A percentile compares a stretch with the other conserved stretches of the same genome.
Conservation (phyloP, 148 eudicot species). For the Rhododendron kiyosumense region DNA sequence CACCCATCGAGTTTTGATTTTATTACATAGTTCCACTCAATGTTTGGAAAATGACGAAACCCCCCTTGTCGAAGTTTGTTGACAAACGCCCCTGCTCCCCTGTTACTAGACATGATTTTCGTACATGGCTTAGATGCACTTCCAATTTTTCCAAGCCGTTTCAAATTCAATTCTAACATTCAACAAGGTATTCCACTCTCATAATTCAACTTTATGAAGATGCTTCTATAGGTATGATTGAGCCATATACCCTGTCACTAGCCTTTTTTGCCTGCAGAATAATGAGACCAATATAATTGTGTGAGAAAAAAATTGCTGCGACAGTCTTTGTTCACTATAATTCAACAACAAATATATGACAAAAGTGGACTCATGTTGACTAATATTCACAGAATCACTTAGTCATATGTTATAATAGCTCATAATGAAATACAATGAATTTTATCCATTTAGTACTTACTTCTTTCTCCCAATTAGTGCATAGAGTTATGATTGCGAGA, state of each 20-base stretch:
- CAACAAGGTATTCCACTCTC: neutral
- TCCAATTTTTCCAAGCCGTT: neutral
- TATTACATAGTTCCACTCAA: neutral
- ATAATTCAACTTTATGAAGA: slow-evolving; percentile 1
- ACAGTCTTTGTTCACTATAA: neutral
- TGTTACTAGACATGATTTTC: neutral
- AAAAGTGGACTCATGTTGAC: neutral
- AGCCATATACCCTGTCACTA: slow-evolving; percentile 25
- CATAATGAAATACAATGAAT: neutral
- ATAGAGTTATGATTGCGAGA: slow-evolving; percentile 40
- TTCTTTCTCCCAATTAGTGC: slow-evolving; percentile 58
- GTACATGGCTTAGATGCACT: neutral
- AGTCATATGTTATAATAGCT: no score
- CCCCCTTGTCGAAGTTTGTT: no score
- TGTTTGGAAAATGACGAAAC: neutral
- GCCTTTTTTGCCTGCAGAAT: slow-evolving; percentile 47
- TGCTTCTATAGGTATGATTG: slow-evolving; percentile 15
- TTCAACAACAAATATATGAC: neutral
- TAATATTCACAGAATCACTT: neutral
- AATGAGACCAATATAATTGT: neutral
- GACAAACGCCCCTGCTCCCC: neutral
- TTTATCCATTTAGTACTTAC: slow-evolving; percentile 25
- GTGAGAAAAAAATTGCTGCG: neutral
- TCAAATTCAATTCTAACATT: neutral
- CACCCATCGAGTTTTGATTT: neutral